Evolutionary conservation across 2,329 filamentous ascomycete genomes (phyloP).

Genomic region (Neodidymelliopsis sp.): DNA sequence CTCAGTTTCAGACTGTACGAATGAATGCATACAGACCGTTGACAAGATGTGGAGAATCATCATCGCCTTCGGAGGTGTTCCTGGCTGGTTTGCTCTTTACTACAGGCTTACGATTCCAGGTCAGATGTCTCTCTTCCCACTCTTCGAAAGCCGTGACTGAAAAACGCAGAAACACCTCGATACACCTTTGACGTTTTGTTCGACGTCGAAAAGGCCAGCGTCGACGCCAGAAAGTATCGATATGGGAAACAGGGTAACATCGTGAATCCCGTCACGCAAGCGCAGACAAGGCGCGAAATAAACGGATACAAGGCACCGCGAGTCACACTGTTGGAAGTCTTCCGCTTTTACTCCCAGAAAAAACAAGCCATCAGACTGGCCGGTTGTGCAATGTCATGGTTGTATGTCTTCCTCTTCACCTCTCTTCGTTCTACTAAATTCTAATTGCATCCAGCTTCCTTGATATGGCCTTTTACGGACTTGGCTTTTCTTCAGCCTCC

Average conservation of each 20-base stretch:
- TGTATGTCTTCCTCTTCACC: conserved; percentile 45
- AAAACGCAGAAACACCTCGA: conserved; percentile 73
- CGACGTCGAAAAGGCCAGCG: conserved; percentile 69
- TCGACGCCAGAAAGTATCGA: conserved; percentile 77
- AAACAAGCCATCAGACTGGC: conserved; percentile 75
- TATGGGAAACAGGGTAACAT: conserved; percentile 64
- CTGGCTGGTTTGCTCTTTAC: conserved; percentile 82
- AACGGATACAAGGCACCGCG: conserved; percentile 43
- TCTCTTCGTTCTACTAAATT: background rate
- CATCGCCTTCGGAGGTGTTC: conserved; percentile 82
- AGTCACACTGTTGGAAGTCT: conserved; percentile 65
- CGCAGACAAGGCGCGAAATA: conserved; percentile 58
- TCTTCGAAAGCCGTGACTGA: background rate
- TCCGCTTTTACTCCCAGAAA: conserved; percentile 71
- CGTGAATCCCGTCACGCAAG: conserved; percentile 71
- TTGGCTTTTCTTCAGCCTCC: conserved; percentile 77
- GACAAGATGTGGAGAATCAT: conserved; percentile 89
- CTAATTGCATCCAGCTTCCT: conserved; percentile 54
- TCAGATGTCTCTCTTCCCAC: background rate
- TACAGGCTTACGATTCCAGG: conserved; percentile 82
- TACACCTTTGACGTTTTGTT: conserved; percentile 85
- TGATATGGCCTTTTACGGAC: conserved; percentile 64
- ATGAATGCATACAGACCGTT: conserved; percentile 71
- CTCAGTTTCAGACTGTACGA: conserved; percentile 64
- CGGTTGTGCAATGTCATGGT: conserved; percentile 84